A percentile compares a stretch with the other conserved stretches of the same genome.
Conservation (phyloP, 176 grass and related monocot species). For the Pontederia crassipes region DNA sequence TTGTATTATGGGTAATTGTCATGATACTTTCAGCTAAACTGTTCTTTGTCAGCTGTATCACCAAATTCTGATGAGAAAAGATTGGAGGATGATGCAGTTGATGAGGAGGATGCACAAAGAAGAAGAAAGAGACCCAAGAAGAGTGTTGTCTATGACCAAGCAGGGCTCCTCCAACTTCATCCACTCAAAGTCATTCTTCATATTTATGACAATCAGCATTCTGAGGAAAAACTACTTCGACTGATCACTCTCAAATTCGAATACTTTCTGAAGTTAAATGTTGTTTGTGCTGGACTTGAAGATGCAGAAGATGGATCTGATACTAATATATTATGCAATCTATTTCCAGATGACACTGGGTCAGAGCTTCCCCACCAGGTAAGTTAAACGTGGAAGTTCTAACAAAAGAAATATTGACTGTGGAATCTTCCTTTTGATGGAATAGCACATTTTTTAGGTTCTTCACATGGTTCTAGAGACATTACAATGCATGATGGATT, state of each 20-base stretch:
- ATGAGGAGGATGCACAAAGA: slow-evolving; percentile 85
- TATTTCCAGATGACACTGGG: slow-evolving; percentile 94
- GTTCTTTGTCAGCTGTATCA: slow-evolving; percentile 40
- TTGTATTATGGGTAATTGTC: no score
- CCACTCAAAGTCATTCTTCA: slow-evolving; percentile 79
- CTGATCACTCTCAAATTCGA: slow-evolving; percentile 61
- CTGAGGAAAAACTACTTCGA: slow-evolving; percentile 33
- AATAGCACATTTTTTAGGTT: no score
- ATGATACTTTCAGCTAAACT: no score
- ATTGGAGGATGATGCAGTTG: slow-evolving; percentile 79
- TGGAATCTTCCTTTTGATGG: no score
- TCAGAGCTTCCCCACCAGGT: slow-evolving; percentile 86
- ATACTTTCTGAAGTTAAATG: slow-evolving; percentile 84
- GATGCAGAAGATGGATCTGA: slow-evolving; percentile 46
- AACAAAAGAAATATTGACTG: no score
- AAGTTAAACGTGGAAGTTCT: neutral
- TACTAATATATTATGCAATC: slow-evolving; percentile 76
- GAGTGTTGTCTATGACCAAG: slow-evolving; percentile 38
- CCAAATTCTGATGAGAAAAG: slow-evolving; percentile 44
- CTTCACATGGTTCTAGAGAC: no score
- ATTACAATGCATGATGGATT: no score
- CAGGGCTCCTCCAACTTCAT: slow-evolving; percentile 49
- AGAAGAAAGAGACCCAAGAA: slow-evolving; percentile 82
- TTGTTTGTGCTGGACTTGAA: slow-evolving; percentile 84
- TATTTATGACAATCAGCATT: slow-evolving; percentile 58